A percentile compares a stretch with the other conserved stretches of the same genome.
Conservation (phyloP, 2,329 filamentous ascomycete species). For the Colletotrichum viniferum region DNA sequence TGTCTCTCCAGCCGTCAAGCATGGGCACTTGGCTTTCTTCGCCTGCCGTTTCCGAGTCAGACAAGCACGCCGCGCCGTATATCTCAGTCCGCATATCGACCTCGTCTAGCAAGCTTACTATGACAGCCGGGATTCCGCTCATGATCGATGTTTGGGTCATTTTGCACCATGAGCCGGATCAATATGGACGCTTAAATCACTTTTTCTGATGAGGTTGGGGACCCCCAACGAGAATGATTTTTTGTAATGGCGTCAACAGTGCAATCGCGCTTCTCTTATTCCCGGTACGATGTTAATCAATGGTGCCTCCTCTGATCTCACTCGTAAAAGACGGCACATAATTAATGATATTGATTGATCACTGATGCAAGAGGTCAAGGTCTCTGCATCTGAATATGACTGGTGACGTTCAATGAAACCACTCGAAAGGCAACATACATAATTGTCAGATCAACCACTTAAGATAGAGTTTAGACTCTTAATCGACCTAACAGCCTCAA, state of each 20-base stretch:
- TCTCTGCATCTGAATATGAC: neutral
- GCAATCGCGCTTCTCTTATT: neutral
- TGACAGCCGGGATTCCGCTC: neutral
- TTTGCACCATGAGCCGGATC: neutral
- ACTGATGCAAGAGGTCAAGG: neutral
- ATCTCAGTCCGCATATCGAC: neutral
- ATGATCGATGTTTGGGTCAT: neutral
- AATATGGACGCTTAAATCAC: neutral
- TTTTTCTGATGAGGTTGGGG: neutral
- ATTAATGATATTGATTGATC: too few relatives aligned
- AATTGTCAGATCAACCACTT: neutral
- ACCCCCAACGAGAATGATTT: neutral
- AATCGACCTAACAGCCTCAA: neutral
- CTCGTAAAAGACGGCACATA: too few relatives aligned
- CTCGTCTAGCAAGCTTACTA: neutral
- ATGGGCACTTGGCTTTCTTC: neutral
- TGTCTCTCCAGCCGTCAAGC: neutral
- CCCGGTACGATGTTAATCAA: too few relatives aligned
- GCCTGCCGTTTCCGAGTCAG: too few relatives aligned
- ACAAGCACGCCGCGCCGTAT: too few relatives aligned
- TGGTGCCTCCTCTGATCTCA: rapidly evolving
- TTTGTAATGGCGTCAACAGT: neutral
- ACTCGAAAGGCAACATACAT: neutral
- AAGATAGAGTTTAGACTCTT: neutral
- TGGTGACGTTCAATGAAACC: neutral